phyloP scores from a whole-genome alignment of 208 protist species.

The Endotrypanum monterogeii region DNA sequence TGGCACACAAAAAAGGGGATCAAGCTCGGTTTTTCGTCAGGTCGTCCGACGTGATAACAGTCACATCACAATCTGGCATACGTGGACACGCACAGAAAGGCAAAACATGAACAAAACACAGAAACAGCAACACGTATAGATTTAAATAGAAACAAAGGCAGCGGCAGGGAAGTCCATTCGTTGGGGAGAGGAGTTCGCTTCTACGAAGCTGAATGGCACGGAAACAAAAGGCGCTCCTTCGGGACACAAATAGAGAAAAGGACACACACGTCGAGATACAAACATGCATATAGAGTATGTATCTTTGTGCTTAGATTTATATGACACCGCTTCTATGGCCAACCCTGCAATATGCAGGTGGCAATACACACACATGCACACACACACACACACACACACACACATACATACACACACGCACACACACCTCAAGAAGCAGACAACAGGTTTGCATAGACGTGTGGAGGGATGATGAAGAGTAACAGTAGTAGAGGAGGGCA shows the following conservation, averaged over 20 bases:
- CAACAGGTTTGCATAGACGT: too few relatives aligned
- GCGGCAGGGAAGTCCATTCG: not conserved
- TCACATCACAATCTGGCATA: not conserved
- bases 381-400: not conserved
- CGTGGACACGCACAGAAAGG: not conserved
- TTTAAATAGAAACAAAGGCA: not conserved
- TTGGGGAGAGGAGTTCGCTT: not conserved
- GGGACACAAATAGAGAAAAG: not conserved
- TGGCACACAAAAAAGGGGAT: not conserved
- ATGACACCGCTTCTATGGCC: too few relatives aligned
- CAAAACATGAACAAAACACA: not conserved
- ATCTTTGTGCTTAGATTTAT: too few relatives aligned
- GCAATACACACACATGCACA: slow-evolving; percentile 1
- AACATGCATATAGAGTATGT: too few relatives aligned
- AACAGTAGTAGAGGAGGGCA: too few relatives aligned
- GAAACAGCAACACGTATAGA: not conserved
- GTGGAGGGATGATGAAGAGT: too few relatives aligned
- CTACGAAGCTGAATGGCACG: not conserved
- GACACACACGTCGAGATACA: not conserved
- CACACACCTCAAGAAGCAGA: too few relatives aligned
- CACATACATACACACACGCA: not conserved
- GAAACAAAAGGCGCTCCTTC: too few relatives aligned
- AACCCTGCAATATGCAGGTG: too few relatives aligned
- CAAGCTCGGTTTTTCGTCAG: not conserved
- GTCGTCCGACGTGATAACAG: not conserved